These are phyloP conservation scores for Dentipellis sp. DNA, from an alignment of 768 basidiomycete genomes.

Conservation along the genomic window DNA sequence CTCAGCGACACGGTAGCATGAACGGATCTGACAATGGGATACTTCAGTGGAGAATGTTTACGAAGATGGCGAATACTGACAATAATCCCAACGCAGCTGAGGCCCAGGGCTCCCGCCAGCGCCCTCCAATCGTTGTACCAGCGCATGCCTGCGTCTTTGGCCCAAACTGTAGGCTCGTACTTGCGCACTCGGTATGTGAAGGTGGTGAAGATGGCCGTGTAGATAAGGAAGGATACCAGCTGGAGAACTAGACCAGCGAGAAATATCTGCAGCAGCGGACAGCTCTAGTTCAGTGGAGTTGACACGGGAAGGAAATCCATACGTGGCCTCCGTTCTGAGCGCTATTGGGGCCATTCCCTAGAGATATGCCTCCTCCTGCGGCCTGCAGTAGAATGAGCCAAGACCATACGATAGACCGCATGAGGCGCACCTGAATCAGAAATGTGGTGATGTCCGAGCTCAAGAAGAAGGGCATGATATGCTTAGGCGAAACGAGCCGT, in stretches of 20 bases:
- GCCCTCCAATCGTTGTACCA: slow-evolving; percentile 55
- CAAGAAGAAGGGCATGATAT: slow-evolving; percentile 53
- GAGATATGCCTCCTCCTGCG: slow-evolving; percentile 16
- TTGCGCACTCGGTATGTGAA: slow-evolving; percentile 29
- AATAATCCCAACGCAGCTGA: slow-evolving; percentile 56
- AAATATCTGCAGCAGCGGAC: not conserved
- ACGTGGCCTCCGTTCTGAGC: slow-evolving; percentile 27
- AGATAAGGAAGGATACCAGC: slow-evolving; percentile 8
- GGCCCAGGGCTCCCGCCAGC: slow-evolving; percentile 35
- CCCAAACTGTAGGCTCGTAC: slow-evolving; percentile 31
- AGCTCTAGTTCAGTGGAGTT: not conserved
- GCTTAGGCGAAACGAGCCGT: slow-evolving; percentile 28
- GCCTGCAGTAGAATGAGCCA: too few species aligned
- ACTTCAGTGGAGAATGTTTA: not conserved
- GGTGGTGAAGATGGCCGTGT: slow-evolving; percentile 33
- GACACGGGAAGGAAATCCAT: slow-evolving; percentile 7
- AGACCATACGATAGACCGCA: too few species aligned
- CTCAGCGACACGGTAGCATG: slow-evolving; percentile 46
- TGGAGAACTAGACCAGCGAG: slow-evolving; percentile 7
- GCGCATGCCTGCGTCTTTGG: slow-evolving; percentile 20
- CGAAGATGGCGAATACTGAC: slow-evolving; percentile 27
- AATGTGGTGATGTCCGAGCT: slow-evolving; percentile 58
- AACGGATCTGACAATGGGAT: slow-evolving; percentile 40
- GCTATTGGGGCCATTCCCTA: slow-evolving; percentile 22
- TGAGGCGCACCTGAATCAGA: slow-evolving; percentile 41